Evolutionary conservation across 1,284 basidiomycete genomes (phyloP).

Genomic region (Psilocybe mexicana): DNA sequence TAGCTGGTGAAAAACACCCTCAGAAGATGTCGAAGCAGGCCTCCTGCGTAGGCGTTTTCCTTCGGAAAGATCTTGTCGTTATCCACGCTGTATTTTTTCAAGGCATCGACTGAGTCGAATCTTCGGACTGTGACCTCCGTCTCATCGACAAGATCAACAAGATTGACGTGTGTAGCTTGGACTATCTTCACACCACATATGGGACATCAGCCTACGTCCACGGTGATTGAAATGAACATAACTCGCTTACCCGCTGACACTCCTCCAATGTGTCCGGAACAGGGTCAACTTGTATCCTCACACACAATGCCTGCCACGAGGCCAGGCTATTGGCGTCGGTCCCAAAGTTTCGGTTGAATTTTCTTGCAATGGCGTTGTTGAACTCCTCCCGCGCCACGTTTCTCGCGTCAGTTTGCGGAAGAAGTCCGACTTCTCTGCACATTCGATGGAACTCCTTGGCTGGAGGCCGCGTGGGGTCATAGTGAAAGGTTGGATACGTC

Average conservation of each 20-base stretch:
- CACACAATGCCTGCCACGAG: conserved; percentile 24
- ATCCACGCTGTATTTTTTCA: conserved; percentile 36
- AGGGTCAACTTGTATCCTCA: conserved; percentile 16
- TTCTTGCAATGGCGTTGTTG: conserved; percentile 19
- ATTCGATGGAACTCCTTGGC: conserved; percentile 27
- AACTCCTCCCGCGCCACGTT: conserved; percentile 5
- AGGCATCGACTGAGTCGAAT: conserved; percentile 29
- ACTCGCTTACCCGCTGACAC: conserved; percentile 22
- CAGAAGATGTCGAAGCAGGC: conserved; percentile 38
- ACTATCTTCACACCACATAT: conserved; percentile 21
- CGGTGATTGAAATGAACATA: neutral
- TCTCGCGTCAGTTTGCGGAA: neutral
- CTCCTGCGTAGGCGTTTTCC: conserved; percentile 37
- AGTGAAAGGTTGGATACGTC: conserved; percentile 16
- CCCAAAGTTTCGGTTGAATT: conserved; percentile 26
- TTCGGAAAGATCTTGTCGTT: conserved; percentile 36
- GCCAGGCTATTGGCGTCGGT: conserved; percentile 21
- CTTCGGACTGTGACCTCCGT: conserved; percentile 16
- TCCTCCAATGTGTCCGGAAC: conserved; percentile 15
- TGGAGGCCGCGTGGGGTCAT: conserved; percentile 17
- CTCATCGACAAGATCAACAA: conserved; percentile 30
- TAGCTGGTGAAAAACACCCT: conserved; percentile 18
- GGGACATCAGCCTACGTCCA: neutral
- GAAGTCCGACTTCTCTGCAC: conserved; percentile 1
- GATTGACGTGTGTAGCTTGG: conserved; percentile 27